Conservation (phyloP, 352 stramenopile species). For the Phytophthora pistaciae region DNA sequence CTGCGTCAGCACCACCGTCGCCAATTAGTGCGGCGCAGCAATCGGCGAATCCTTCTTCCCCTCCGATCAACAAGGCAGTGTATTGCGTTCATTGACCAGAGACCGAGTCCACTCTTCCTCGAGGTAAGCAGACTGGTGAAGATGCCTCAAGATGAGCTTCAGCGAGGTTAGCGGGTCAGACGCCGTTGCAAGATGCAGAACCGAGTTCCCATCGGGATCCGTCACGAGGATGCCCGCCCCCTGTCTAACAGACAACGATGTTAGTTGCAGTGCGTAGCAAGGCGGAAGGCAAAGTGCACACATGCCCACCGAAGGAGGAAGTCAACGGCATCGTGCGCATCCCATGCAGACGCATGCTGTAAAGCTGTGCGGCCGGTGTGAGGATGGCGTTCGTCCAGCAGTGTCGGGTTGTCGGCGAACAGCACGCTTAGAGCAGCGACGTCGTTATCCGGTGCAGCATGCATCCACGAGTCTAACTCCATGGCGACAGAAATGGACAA, state of each 20-base stretch:
- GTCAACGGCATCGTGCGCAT: constrained; percentile 17
- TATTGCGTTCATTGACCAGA: constrained; percentile 35
- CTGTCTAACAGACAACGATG: constrained; percentile 6
- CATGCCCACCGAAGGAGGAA: constrained; percentile 26
- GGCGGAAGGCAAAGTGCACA: not conserved
- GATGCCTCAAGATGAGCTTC: constrained; percentile 12
- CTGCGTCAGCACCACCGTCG: constrained; percentile 9
- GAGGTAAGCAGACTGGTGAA: constrained; percentile 16
- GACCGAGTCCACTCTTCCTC: constrained; percentile 18
- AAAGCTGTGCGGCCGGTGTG: constrained; percentile 26
- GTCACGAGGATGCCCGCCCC: constrained; percentile 24
- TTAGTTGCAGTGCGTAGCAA: not conserved
- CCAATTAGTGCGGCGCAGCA: constrained; percentile 23
- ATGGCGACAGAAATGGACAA: constrained; percentile 18
- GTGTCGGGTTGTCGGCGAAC: constrained; percentile 7
- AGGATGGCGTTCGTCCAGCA: constrained; percentile 31
- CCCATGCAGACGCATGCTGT: constrained; percentile 28
- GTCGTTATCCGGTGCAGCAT: constrained; percentile 22
- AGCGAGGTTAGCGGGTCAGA: constrained; percentile 25
- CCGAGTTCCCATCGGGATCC: constrained; percentile 32
- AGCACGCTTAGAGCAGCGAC: constrained; percentile 5
- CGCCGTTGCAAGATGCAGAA: constrained; percentile 31
- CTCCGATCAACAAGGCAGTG: constrained; percentile 32
- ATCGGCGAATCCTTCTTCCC: constrained; percentile 28
- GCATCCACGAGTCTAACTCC: constrained; percentile 25